Percentiles rank a stretch among this genome's conserved stretches.
Evolutionary conservation across 1,284 basidiomycete genomes (phyloP).

Genomic region (Inonotus obliquus): DNA sequence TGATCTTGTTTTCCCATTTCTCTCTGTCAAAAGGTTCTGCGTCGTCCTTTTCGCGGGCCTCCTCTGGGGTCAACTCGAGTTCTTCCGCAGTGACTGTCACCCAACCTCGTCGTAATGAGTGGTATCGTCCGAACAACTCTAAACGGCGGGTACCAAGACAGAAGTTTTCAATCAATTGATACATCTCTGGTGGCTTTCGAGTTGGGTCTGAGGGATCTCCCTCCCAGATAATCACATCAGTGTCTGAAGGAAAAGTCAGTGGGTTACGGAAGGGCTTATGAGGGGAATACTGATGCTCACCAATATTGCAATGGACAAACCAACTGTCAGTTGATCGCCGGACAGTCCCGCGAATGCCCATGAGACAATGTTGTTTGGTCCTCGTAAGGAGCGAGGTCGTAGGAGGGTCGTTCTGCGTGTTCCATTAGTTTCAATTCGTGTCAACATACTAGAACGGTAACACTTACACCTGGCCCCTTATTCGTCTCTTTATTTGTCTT

Average conservation of each 20-base stretch:
- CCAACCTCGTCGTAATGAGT: constrained; percentile 84
- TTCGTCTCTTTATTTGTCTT: constrained; percentile 78
- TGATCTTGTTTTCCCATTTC: constrained; percentile 33
- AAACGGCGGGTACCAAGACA: constrained; percentile 91
- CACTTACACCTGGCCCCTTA: constrained; percentile 66
- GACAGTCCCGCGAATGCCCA: constrained; percentile 98
- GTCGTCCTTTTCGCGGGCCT: constrained; percentile 45
- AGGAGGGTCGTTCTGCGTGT: constrained; percentile 65
- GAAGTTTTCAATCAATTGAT: constrained; percentile 95
- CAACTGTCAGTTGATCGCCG: constrained; percentile 88
- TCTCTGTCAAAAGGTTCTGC: constrained; percentile 22
- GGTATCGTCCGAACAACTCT: constrained; percentile 81
- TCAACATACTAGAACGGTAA: neutral
- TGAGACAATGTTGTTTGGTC: constrained; percentile 94
- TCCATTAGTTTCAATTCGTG: neutral
- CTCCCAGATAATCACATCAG: constrained; percentile 96
- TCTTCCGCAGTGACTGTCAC: constrained; percentile 77
- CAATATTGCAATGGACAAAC: constrained; percentile 98
- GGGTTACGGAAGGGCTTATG: neutral
- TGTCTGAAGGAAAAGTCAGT: constrained; percentile 51
- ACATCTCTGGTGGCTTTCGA: constrained; percentile 91
- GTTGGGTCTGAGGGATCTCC: constrained; percentile 76
- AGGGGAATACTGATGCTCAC: constrained; percentile 36
- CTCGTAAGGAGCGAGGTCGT: constrained; percentile 81
- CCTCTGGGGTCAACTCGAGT: constrained; percentile 33